phyloP scores from a whole-genome alignment of 129 eudicot genomes.

The Daucus carota region DNA sequence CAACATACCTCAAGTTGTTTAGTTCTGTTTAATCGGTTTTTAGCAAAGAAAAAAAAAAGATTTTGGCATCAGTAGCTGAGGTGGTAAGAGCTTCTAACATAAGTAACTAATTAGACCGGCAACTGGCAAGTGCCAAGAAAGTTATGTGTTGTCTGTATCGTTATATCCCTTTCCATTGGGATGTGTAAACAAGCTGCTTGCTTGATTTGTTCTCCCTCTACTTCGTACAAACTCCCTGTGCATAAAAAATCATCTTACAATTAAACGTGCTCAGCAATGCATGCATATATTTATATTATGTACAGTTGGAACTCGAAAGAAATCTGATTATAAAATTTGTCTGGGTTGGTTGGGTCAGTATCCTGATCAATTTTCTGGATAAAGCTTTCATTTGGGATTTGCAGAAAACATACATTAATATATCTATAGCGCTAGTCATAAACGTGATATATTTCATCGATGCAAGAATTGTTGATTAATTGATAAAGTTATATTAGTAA shows the following conservation, averaged over 20 bases:
- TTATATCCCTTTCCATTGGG: background rate
- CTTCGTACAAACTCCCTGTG: background rate
- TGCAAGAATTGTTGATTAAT: too few species aligned
- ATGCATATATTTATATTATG: background rate
- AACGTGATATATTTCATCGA: too few species aligned
- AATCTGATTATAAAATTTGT: background rate
- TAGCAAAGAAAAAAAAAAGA: background rate
- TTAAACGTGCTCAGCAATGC: background rate
- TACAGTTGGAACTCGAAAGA: background rate
- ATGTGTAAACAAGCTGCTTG: background rate
- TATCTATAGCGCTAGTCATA: too few species aligned
- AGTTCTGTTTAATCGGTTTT: background rate
- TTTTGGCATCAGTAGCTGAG: background rate
- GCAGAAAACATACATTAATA: background rate
- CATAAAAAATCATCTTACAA: background rate
- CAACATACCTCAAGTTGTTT: background rate
- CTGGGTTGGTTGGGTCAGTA: background rate
- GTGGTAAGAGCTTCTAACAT: background rate
- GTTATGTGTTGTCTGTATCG: background rate
- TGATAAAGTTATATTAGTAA: too few species aligned
- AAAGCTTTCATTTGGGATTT: background rate
- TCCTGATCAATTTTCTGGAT: background rate
- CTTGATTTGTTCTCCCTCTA: background rate
- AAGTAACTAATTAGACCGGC: background rate
- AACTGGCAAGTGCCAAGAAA: background rate